phyloP scores from a whole-genome alignment of 176 grass and related monocot species.

The Luzula sylvatica region DNA sequence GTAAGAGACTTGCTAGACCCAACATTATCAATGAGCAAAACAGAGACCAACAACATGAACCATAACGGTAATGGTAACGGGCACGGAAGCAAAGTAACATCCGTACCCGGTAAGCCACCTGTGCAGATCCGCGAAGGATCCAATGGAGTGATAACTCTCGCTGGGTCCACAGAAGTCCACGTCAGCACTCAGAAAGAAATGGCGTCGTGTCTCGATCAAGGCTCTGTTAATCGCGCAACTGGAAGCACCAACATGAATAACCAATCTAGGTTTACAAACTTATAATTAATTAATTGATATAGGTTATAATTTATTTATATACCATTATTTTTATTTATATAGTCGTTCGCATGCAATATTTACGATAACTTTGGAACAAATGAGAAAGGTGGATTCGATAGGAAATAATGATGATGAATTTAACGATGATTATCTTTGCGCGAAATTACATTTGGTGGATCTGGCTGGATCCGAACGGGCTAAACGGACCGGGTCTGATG shows the following conservation, averaged over 20 bases:
- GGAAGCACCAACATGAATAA: conserved; percentile 99
- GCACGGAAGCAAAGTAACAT: conserved; percentile 36
- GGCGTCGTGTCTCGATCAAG: conserved; percentile 77
- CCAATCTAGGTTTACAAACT: conserved; percentile 64
- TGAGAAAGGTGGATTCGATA: conserved; percentile 73
- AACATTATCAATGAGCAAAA: conserved; percentile 33
- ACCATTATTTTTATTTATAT: conserved; percentile 13
- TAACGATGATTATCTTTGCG: conserved; percentile 90
- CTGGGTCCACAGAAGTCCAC: conserved; percentile 82
- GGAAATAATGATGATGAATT: conserved; percentile 66
- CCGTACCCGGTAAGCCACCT: conserved; percentile 58
- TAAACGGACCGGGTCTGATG: conserved; percentile 90
- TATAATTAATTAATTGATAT: too few relatives aligned
- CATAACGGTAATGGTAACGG: conserved; percentile 29
- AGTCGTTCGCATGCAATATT: conserved; percentile 99
- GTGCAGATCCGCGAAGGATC: conserved; percentile 96
- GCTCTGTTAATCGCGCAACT: conserved; percentile 68
- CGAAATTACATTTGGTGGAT: conserved; percentile 92
- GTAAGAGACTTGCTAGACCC: conserved; percentile 81
- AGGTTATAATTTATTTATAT: background rate
- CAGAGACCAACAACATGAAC: conserved; percentile 23
- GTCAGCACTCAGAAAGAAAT: conserved; percentile 87
- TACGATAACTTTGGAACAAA: conserved; percentile 99
- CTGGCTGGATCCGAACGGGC: conserved; percentile 96
- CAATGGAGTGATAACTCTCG: conserved; percentile 88